Evolutionary conservation across 208 protist species (phyloP).

Genomic region (Acanthamoeba quina): DNA sequence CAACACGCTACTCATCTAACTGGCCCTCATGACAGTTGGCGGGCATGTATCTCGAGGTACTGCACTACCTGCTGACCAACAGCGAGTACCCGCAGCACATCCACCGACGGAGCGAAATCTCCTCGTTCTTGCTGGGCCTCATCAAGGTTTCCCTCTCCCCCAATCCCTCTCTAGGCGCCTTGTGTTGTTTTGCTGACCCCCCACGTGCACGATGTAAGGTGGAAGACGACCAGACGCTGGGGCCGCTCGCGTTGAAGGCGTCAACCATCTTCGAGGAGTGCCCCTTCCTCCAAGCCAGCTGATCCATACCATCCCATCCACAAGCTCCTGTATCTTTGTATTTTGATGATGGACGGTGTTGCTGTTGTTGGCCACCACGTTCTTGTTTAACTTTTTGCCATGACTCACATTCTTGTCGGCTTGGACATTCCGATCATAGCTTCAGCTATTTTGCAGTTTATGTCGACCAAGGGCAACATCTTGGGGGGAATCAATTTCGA

Average conservation of each 20-base stretch:
- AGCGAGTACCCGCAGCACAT: slow-evolving; percentile 24
- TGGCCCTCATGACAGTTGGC: background rate
- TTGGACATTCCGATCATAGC: no score
- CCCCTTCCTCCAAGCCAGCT: background rate
- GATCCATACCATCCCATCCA: no score
- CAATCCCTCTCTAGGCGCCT: no score
- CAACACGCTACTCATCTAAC: no score
- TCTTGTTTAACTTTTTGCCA: no score
- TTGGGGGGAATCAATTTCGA: no score
- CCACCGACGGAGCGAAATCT: background rate
- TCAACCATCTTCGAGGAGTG: slow-evolving; percentile 11
- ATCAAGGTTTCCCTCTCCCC: background rate
- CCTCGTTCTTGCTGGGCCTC: slow-evolving; percentile 31
- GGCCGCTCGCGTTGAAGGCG: background rate
- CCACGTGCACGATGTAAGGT: background rate
- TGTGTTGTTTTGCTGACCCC: background rate
- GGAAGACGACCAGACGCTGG: slow-evolving; percentile 27
- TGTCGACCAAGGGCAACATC: no score
- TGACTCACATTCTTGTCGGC: no score
- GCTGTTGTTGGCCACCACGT: no score
- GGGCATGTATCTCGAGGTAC: slow-evolving; percentile 1
- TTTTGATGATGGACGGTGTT: no score
- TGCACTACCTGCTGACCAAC: slow-evolving; percentile 37
- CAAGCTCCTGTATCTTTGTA: no score
- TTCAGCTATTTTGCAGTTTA: no score